These are phyloP conservation scores for Gamsiella multidivaricata DNA, from an alignment of 192 early-diverging fungal species.

Conservation along the genomic window DNA sequence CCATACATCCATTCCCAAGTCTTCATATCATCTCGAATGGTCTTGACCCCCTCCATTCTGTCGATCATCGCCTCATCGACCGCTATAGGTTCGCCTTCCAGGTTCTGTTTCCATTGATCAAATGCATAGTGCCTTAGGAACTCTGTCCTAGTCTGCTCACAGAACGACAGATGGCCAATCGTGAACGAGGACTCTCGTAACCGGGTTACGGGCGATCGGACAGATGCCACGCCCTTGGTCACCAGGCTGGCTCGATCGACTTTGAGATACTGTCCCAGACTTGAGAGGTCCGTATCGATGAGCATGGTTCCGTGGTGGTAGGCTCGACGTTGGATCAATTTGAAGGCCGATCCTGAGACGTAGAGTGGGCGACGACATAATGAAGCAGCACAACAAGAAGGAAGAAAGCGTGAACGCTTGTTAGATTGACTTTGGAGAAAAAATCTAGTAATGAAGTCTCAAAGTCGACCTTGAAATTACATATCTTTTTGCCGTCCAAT, in stretches of 20 bases:
- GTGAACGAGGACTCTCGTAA: slow-evolving; percentile 84
- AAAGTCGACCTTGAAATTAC: no score
- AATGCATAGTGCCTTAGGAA: slow-evolving; percentile 71
- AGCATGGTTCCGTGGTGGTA: slow-evolving; percentile 99
- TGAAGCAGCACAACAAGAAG: slow-evolving; percentile 6
- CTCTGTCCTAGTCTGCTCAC: slow-evolving; percentile 76
- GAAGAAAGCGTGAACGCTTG: neutral
- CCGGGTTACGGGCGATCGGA: slow-evolving; percentile 88
- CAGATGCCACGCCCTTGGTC: slow-evolving; percentile 91
- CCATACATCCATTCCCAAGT: slow-evolving; percentile 93
- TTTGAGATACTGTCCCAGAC: slow-evolving; percentile 47
- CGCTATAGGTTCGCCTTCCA: slow-evolving; percentile 21
- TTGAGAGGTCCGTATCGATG: slow-evolving; percentile 84
- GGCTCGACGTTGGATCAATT: slow-evolving; percentile 81
- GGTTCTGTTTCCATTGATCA: slow-evolving; percentile 44
- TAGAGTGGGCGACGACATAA: slow-evolving; percentile 28
- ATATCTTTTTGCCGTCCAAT: slow-evolving; percentile 81
- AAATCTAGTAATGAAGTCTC: no score
- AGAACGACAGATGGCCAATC: slow-evolving; percentile 86
- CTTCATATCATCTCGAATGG: slow-evolving; percentile 58
- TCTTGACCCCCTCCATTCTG: slow-evolving; percentile 17
- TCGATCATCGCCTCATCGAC: slow-evolving; percentile 34
- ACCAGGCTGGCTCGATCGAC: slow-evolving; percentile 65
- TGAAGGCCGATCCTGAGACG: slow-evolving; percentile 95
- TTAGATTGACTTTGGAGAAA: no score